These are phyloP conservation scores for Diutina siamensis DNA, from an alignment of 1,139 yeast species.

Conservation along the genomic window DNA sequence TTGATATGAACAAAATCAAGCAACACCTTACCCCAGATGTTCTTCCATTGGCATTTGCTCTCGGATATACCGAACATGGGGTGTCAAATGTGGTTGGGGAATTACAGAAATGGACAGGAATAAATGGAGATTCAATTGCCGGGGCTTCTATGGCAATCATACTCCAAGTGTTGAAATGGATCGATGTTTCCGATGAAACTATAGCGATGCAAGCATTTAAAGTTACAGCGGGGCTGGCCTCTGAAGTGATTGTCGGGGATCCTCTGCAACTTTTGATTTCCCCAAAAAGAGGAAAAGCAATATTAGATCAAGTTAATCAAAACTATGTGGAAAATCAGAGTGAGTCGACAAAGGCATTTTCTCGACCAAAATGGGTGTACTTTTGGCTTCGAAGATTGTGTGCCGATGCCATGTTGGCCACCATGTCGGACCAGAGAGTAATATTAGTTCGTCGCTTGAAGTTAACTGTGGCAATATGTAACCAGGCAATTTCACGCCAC, in stretches of 20 bases:
- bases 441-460: not conserved
- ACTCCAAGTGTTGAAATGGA: constrained; percentile 11
- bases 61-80: constrained; percentile 36
- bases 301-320: constrained; percentile 9
- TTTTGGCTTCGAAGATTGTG: not conserved
- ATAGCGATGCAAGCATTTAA: constrained; percentile 8
- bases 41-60: constrained; percentile 28
- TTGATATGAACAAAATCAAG: not conserved
- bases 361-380: constrained; percentile 1
- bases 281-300: constrained; percentile 8
- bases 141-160: constrained; percentile 17
- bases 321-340: constrained; percentile 7
- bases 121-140: not conserved
- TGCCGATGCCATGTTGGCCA: not conserved
- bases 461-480: not conserved
- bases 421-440: not conserved
- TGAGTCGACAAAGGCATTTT: constrained; percentile 8
- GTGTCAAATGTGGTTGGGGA: constrained; percentile 15
- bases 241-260: not conserved
- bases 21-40: not conserved
- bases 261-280: constrained; percentile 5
- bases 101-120: not conserved
- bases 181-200: constrained; percentile 27
- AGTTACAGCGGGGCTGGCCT: not conserved
- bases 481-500: not conserved